phyloP scores from a whole-genome alignment of 31 red algal species.

The Odonthalia washingtoniensis region DNA sequence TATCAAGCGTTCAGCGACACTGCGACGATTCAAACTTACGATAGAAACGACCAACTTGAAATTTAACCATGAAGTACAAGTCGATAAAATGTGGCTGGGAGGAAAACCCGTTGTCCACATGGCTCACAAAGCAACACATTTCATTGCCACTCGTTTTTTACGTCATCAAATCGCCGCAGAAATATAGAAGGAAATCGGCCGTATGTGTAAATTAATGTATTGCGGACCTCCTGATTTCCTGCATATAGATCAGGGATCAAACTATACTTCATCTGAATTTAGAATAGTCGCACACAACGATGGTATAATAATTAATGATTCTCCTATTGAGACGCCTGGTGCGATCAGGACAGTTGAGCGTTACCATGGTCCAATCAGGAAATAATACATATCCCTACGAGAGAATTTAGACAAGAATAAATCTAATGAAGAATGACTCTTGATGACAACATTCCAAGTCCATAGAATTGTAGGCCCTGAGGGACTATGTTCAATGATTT shows the following conservation, averaged over 20 bases:
- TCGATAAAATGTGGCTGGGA: conserved; percentile 33
- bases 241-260: conserved; percentile 35
- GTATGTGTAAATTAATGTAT: conserved; percentile 11
- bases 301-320: neutral
- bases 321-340: conserved; percentile 7
- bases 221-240: no score
- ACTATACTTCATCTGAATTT: conserved; percentile 1
- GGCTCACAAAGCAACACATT: conserved; percentile 42
- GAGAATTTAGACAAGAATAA: neutral
- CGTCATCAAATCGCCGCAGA: neutral
- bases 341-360: conserved; percentile 39
- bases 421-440: conserved; percentile 16
- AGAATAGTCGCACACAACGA: neutral
- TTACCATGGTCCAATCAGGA: conserved; percentile 12
- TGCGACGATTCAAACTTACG: conserved; percentile 42
- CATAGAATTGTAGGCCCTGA: conserved; percentile 17
- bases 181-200: neutral
- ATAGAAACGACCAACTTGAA: conserved; percentile 34
- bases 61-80: conserved; percentile 32
- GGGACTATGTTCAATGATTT: conserved; percentile 1
- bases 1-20: neutral
- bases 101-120: conserved; percentile 12
- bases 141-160: conserved; percentile 15
- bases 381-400: neutral
- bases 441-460: conserved; percentile 13